These are phyloP conservation scores for Exophiala viscosa DNA, from an alignment of 2,329 filamentous ascomycete species.

Conservation along the genomic window DNA sequence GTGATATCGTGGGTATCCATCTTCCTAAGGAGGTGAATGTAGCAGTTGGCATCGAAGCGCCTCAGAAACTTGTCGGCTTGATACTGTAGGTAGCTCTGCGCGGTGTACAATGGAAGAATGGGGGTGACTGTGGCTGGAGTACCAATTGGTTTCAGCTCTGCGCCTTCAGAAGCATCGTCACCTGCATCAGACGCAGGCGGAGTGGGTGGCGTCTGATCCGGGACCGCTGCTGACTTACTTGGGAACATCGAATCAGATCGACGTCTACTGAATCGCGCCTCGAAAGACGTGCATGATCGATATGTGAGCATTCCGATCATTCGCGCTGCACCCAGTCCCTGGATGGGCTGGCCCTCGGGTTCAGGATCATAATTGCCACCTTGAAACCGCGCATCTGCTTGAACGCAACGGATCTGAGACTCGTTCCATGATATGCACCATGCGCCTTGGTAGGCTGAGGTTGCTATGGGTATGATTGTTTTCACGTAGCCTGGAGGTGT, in stretches of 20 bases:
- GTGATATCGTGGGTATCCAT: constrained; percentile 95
- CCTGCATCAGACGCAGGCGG: constrained; percentile 19
- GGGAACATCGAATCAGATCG: constrained; percentile 61
- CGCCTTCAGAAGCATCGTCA: background rate
- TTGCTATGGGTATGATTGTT: constrained; percentile 54
- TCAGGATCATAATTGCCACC: constrained; percentile 84
- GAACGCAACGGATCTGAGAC: constrained; percentile 65
- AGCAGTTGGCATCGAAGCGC: constrained; percentile 96
- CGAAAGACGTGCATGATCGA: constrained; percentile 92
- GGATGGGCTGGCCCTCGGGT: constrained; percentile 70
- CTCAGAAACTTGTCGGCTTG: constrained; percentile 95
- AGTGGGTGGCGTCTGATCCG: background rate
- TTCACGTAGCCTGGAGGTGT: constrained; percentile 61
- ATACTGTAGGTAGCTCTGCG: constrained; percentile 94
- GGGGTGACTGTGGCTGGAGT: constrained; percentile 13
- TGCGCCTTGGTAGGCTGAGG: constrained; percentile 52
- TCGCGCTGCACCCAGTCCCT: constrained; percentile 85
- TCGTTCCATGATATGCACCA: constrained; percentile 59
- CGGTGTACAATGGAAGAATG: constrained; percentile 64
- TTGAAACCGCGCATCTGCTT: constrained; percentile 95
- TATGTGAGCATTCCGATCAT: constrained; percentile 97
- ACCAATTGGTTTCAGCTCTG: constrained; percentile 10
- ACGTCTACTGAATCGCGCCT: constrained; percentile 92
- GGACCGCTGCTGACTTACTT: background rate
- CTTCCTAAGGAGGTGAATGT: constrained; percentile 97